These are phyloP conservation scores for Collybia sp. DNA, from an alignment of 768 basidiomycete genomes.

Conservation along the genomic window DNA sequence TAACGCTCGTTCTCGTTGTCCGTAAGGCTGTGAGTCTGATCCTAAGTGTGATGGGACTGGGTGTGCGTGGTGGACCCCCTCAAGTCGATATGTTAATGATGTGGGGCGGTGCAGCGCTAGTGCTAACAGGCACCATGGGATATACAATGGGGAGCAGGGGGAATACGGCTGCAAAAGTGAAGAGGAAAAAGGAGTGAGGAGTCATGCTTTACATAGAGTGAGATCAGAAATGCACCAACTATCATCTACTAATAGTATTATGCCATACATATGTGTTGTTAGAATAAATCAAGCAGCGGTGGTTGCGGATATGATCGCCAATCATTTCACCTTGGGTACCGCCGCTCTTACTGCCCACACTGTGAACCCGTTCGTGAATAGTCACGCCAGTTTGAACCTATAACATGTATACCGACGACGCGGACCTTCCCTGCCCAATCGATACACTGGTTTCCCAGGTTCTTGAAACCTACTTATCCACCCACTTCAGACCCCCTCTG, in stretches of 20 bases:
- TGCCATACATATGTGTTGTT: too few species aligned
- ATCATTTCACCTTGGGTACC: too few species aligned
- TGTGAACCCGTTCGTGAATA: too few species aligned
- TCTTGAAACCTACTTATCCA: constrained; percentile 35
- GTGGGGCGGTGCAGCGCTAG: constrained; percentile 66
- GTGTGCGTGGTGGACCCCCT: constrained; percentile 15
- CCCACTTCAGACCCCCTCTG: constrained; percentile 46
- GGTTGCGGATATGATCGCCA: too few species aligned
- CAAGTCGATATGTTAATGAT: constrained; percentile 42
- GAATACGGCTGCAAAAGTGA: constrained; percentile 13
- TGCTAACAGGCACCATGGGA: constrained; percentile 65
- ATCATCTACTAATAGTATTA: too few species aligned
- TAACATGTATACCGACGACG: too few species aligned
- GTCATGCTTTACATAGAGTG: too few species aligned
- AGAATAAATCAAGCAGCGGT: too few species aligned
- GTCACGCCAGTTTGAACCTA: too few species aligned
- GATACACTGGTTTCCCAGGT: constrained; percentile 14
- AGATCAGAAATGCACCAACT: too few species aligned
- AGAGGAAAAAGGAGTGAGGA: constrained; percentile 12
- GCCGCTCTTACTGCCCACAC: too few species aligned
- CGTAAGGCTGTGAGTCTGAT: constrained; percentile 76
- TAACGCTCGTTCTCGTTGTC: constrained; percentile 77
- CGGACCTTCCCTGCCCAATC: too few species aligned
- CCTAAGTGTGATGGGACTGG: constrained; percentile 57
- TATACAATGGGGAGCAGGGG: constrained; percentile 48